Base-by-base conservation (phyloP, 164 flowering plant species). In the grape (Vitis vinifera) region DNA sequence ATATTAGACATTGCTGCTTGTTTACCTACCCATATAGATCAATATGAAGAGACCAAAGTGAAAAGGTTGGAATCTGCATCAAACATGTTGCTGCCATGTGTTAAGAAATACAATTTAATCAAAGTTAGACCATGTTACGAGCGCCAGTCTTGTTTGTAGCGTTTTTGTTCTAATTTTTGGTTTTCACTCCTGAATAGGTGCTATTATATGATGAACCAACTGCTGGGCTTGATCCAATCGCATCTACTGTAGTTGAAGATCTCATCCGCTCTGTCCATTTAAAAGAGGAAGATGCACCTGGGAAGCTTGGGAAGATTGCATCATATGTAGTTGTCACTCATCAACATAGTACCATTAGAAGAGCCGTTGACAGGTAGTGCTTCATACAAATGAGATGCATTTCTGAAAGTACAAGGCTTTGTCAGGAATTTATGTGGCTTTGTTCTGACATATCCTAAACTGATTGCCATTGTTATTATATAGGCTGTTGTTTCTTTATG, bases 141-240 rank as follows among this genome's bases (percentile, higher is more conserved):
- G 44, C 44, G 0, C 4, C 44, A 3, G 44, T 37, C 44, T 37
- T 37, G 44, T 37, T 37, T 37, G 7, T 37, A 0, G 44, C 7
- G 4, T 37, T 37, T 37, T 37, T 37, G 44, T 6, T 30, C n/a
- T 66, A 44, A 51, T 31, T 10, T 50, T 23, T 14, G 1, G 50
- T 66, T 68, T 47, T 13, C 17, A 57, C 1, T 23, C 27, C 30
- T 72, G 61, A 67, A 12, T 83, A 94, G 98, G 97, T 95, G 65
- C 90, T 95, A 19, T 79, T 95, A 75, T 95, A 91, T 76, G 99
- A 95, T 73, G 98, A 95, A 80, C 99, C 99, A 71, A 95, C 99
- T 9, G 99, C 99, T 51, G 99, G 99, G 56, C 98, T 95, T 73
- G 99, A 95, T 78, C 99, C 99, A 9, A 95, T 95, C 79, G 99